Evolutionary conservation across 2,329 filamentous ascomycete genomes (phyloP).

Genomic region (Pseudogymnoascus sp.): DNA sequence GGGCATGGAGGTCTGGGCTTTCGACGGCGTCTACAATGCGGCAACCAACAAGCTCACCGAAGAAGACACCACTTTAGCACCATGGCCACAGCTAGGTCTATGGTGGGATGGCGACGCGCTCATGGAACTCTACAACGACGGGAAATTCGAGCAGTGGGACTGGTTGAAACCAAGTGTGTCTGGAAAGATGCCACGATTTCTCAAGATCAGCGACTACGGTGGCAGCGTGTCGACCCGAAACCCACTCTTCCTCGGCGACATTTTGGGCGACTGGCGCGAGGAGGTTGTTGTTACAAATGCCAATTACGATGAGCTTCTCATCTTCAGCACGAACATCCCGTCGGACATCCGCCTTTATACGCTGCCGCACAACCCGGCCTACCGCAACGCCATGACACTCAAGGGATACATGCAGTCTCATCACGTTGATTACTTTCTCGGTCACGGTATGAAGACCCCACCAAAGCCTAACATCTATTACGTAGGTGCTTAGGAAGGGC

Average conservation of each 20-base stretch:
- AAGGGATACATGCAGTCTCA: conserved; percentile 7
- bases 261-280: conserved; percentile 8
- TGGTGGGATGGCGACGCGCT: conserved; percentile 2
- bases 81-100: background rate
- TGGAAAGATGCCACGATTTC: background rate
- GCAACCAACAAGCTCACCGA: background rate
- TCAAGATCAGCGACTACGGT: background rate
- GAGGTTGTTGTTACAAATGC: background rate
- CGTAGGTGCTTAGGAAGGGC: background rate
- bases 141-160: conserved; percentile 5
- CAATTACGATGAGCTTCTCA: background rate
- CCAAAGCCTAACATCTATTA: background rate
- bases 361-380: conserved; percentile 2
- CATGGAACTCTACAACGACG: conserved; percentile 1
- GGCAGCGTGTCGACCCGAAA: background rate
- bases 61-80: background rate
- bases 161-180: background rate
- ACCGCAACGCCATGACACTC: conserved; percentile 8
- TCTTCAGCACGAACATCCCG: background rate
- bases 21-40: background rate
- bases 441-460: background rate
- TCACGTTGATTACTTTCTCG: conserved; percentile 4
- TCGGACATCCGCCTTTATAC: conserved; percentile 11
- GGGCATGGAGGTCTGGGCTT: conserved; percentile 9
- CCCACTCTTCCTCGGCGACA: background rate